Evolutionary conservation across 148 eudicot species (phyloP), one percentile per base, ranked within the genome.

Genomic region (Fagopyrum esculentum): DNA sequence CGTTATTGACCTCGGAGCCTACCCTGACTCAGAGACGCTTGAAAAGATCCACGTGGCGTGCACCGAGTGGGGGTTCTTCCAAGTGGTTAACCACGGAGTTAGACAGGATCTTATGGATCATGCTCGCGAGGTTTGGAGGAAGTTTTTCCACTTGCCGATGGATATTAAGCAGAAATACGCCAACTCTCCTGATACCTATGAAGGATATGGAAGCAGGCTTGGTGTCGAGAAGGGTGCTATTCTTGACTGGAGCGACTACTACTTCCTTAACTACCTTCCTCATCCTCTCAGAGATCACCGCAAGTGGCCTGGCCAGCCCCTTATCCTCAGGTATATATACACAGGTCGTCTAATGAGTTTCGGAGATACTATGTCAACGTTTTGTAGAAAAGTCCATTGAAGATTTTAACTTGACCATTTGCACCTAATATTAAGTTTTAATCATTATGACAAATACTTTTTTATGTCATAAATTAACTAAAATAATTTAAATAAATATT

Each of bases 231-330:
- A 91, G 55, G 98, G 91, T 0, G 98, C 97, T 56, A 76, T 88
- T 79, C 92, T 93, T 74, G 98, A 93, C 78, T 93, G 98, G 98
- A 88, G 89, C 78, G 98, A 93, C 57, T 93, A 93, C 75, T 93
- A 91, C 19, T 93, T 78, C 52, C 93, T 93, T 77, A 95, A 93
- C 81, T 89, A 75, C 73, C 84, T 88, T 12, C 98, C 98, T 48
- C 40, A 30, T 22, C 2, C 68, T 16, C 78, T 93, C 52, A 88
- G 84, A 79, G 95, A 93, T 78, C 85, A 86, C 11, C 77, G 75
- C 44, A 91, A 91, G 74, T 93, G 98, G 98, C 98, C 98, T 72
- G 77, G 81, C 59, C 75, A 77, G 19, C 95, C 95, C 3, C 29
- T 73, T 30, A 55, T 75, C 19, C 88, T 86, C 69, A 91, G 98